Evolutionary conservation across 352 stramenopile species (phyloP), one percentile per base, ranked within the genome.

Genomic region (Elongisporangium senticosum): DNA sequence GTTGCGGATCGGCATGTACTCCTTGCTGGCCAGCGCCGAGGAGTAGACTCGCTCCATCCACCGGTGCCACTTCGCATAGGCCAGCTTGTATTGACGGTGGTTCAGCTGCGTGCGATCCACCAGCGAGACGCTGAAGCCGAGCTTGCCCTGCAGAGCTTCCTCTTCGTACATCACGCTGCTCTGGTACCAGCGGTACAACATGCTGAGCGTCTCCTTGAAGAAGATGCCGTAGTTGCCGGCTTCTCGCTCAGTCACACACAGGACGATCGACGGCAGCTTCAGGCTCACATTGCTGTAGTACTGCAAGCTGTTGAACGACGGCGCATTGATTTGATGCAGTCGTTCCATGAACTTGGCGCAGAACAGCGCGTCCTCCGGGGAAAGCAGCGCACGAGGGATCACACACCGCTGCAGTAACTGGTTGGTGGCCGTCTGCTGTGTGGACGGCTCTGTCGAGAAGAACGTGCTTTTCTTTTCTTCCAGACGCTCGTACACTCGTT

Each of bases 1-100:
- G 68, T 92, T 93, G 43, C 87, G 81, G 50, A 91, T 93, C 7
- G 72, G 70, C 86, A 95, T 95, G 68, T 95, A 92, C 63, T 91
- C 72, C 53, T 67, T 77, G 58, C 73, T 83, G 11, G 69, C 71
- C 1, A 96, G 60, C 13, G 83, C 83, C 21, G 74, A 77, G 6
- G 59, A 71, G 56, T 87, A 93, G 7, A 92, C 76, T 10, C 73
- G 65, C 22, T 87, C 77, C 58, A 89, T 78, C 37, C 79, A 74
- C 7, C 82, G 75, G 56, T 94, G 83, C 76, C 86, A 96, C 39
- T 79, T 78, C 21, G 72, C 75, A 55, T 92, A 96, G 33, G 83
- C 75, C 0, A 67, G 57, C 54, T 90, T 90, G 64, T 91, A 96
- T 61, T 91, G 80, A 14, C 79, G 72, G 62, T 94, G 79, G 5